A percentile compares a stretch with the other conserved stretches of the same genome.
phyloP scores from a whole-genome alignment of 108 stramenopile genomes.

The Nitzschia sp. region DNA sequence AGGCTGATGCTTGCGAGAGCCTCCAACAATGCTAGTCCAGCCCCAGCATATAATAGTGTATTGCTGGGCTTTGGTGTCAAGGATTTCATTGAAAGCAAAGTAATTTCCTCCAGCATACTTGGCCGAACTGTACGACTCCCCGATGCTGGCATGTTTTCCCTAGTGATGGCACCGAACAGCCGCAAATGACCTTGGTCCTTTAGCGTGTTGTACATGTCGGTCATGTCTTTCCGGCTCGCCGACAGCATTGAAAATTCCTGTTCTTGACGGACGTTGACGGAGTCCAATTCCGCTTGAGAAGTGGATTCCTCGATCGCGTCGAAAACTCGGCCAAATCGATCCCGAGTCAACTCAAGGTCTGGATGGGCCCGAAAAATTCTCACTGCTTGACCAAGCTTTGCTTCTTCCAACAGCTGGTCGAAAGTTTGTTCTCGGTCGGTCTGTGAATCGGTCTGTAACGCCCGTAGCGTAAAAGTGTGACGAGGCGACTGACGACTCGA shows the following conservation, averaged over 20 bases:
- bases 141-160: slow-evolving; percentile 49
- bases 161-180: slow-evolving; percentile 59
- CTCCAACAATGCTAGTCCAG: slow-evolving; percentile 56
- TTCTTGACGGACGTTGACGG: slow-evolving; percentile 22
- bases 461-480: neutral
- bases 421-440: slow-evolving; percentile 4
- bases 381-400: slow-evolving; percentile 19
- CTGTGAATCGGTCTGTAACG: too few species aligned
- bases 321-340: slow-evolving; percentile 55
- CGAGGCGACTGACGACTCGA: neutral
- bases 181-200: slow-evolving; percentile 48
- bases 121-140: slow-evolving; percentile 75
- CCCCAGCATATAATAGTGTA: slow-evolving; percentile 65
- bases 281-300: slow-evolving; percentile 53
- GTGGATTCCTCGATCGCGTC: slow-evolving; percentile 75
- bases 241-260: slow-evolving; percentile 55
- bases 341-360: slow-evolving; percentile 26
- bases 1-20: slow-evolving; percentile 41
- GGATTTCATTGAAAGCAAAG: slow-evolving; percentile 64
- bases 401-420: slow-evolving; percentile 22
- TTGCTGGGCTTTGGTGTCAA: slow-evolving; percentile 82
- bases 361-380: slow-evolving; percentile 14
- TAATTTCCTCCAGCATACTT: slow-evolving; percentile 64
- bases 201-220: slow-evolving; percentile 65
- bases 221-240: slow-evolving; percentile 70